These are phyloP conservation scores for Dictyostelium gargantuum DNA, from an alignment of 208 protist species.

Conservation along the genomic window DNA sequence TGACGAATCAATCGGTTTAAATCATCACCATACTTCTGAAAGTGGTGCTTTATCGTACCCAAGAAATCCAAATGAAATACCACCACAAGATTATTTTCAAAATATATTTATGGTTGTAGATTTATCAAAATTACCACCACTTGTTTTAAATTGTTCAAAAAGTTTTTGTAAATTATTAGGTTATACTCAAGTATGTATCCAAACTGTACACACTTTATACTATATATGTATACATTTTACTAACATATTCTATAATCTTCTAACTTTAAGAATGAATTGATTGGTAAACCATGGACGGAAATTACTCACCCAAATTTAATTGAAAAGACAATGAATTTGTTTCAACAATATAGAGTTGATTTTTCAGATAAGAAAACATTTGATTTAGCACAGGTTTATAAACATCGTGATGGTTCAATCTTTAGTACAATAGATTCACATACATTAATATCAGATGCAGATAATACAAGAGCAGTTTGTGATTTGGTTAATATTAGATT, in stretches of 20 bases:
- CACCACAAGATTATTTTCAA: neutral
- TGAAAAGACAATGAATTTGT: slow-evolving; percentile 43
- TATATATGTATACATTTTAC: neutral
- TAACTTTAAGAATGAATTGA: slow-evolving; percentile 3
- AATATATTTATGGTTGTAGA: slow-evolving; percentile 48
- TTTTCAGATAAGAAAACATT: neutral
- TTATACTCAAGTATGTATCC: slow-evolving; percentile 2
- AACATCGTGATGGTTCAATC: slow-evolving; percentile 32
- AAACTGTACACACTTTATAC: too few relatives aligned
- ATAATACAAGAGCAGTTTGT: slow-evolving; percentile 20
- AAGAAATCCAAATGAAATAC: neutral
- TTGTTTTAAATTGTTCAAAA: neutral
- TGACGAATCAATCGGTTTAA: too few relatives aligned
- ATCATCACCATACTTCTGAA: too few relatives aligned
- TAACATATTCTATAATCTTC: neutral
- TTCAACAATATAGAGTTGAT: neutral
- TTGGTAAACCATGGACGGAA: slow-evolving; percentile 50
- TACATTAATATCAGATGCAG: slow-evolving; percentile 1
- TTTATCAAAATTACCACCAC: slow-evolving; percentile 34
- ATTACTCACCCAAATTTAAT: slow-evolving; percentile 47
- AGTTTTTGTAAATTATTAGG: slow-evolving; percentile 33
- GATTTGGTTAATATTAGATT: slow-evolving; percentile 10
- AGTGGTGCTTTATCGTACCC: neutral
- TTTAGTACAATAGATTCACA: slow-evolving; percentile 37
- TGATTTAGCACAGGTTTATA: slow-evolving; percentile 45